Conservation (phyloP, 1,284 basidiomycete genomes). For the Microbotryum silenes-acaulis region DNA sequence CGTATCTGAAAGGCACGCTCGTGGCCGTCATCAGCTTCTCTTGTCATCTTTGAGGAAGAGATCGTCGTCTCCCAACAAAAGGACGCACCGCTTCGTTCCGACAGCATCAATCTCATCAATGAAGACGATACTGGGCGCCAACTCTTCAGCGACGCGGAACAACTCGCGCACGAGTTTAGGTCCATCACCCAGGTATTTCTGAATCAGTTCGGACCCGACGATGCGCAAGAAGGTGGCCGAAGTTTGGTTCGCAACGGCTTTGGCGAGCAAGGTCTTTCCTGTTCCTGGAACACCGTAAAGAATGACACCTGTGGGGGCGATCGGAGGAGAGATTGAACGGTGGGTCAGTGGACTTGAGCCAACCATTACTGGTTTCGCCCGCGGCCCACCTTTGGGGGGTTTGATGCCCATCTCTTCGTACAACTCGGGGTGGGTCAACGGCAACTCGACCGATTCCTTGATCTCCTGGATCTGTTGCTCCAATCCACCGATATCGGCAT, state of each 20-base stretch:
- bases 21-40: background rate
- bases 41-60: background rate
- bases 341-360: too few relatives aligned
- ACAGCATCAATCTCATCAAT: constrained; percentile 48
- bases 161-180: constrained; percentile 47
- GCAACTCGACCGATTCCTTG: constrained; percentile 98
- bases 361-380: too few relatives aligned
- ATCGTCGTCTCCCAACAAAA: too few relatives aligned
- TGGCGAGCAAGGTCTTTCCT: constrained; percentile 94
- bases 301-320: constrained; percentile 64
- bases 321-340: background rate
- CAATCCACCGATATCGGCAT: constrained; percentile 87
- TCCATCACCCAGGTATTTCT: constrained; percentile 96
- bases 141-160: constrained; percentile 45
- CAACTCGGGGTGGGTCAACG: constrained; percentile 93
- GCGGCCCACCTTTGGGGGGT: constrained; percentile 62
- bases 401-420: constrained; percentile 99
- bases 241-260: constrained; percentile 98
- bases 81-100: constrained; percentile 42
- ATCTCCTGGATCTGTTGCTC: constrained; percentile 98
- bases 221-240: constrained; percentile 97
- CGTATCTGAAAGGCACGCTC: constrained; percentile 36
- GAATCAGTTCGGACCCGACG: constrained; percentile 95
- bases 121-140: constrained; percentile 46
- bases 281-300: constrained; percentile 98